Percentiles rank a stretch among this genome's conserved stretches.
Evolutionary conservation across 768 basidiomycete genomes (phyloP).

Genomic region (Leccinellum rugosiceps): DNA sequence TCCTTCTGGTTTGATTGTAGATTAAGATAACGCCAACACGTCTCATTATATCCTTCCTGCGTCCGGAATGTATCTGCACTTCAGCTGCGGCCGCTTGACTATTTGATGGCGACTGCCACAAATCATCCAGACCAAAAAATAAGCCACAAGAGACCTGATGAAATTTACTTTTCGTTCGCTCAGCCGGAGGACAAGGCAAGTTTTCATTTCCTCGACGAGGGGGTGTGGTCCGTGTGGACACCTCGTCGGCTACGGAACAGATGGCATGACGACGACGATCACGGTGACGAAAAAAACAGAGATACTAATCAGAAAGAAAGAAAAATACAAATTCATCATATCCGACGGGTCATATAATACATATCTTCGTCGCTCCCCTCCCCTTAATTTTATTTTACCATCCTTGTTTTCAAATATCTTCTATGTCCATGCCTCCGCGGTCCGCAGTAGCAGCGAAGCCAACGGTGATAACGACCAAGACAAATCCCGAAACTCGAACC

Average conservation of each 20-base stretch:
- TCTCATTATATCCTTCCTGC: neutral
- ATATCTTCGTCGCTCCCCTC: neutral
- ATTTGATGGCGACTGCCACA: neutral
- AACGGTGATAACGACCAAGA: neutral
- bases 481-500: conserved; percentile 8
- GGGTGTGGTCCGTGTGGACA: too few species aligned
- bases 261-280: neutral
- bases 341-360: neutral
- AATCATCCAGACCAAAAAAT: neutral
- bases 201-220: neutral
- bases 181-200: too few species aligned
- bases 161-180: too few species aligned
- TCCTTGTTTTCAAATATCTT: neutral
- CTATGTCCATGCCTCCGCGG: neutral
- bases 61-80: too few species aligned
- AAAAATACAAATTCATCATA: neutral
- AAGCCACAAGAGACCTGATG: too few species aligned
- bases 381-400: too few species aligned
- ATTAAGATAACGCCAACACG: conserved; percentile 9
- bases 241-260: neutral
- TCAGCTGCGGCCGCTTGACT: too few species aligned
- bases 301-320: neutral
- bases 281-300: neutral
- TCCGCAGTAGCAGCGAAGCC: neutral
- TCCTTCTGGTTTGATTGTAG: conserved; percentile 12